Conservation (phyloP, 2,329 filamentous ascomycete genomes). For the Scedosporium boydii region DNA sequence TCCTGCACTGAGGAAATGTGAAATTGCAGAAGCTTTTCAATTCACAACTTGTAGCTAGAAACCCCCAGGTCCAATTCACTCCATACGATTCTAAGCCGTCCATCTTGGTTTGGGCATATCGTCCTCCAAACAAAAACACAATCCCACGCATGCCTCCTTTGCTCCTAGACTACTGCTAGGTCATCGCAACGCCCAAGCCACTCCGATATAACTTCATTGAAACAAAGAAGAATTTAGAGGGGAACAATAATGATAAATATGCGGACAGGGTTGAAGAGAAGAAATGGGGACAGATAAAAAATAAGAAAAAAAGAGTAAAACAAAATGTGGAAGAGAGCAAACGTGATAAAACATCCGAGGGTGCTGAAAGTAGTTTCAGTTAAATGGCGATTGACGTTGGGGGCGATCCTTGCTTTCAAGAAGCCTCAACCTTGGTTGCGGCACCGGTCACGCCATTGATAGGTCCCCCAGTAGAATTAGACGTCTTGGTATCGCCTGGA, state of each 20-base stretch:
- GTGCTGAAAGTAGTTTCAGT: neutral
- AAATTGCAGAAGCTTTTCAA: neutral
- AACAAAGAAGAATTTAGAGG: neutral
- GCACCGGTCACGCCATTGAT: slow-evolving; percentile 39
- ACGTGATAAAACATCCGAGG: neutral
- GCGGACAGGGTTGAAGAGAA: neutral
- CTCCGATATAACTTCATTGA: neutral
- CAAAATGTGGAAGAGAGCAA: neutral
- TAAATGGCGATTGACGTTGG: neutral
- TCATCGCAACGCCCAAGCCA: neutral
- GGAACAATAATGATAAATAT: neutral
- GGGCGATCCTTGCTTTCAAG: slow-evolving; percentile 8
- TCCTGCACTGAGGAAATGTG: no score
- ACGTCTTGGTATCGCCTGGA: slow-evolving; percentile 37
- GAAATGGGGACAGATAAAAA: neutral
- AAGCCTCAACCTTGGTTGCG: slow-evolving; percentile 36
- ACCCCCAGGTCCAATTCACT: neutral
- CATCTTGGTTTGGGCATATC: neutral
- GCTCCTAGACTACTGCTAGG: neutral
- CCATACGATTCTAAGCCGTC: neutral
- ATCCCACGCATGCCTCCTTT: neutral
- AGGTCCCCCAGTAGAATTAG: slow-evolving; percentile 36
- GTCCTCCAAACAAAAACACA: neutral
- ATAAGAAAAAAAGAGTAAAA: slow-evolving; percentile 5
- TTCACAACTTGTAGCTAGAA: neutral